Evolutionary conservation across 1,284 basidiomycete species (phyloP).

Genomic region (Cryptococcus floricola): DNA sequence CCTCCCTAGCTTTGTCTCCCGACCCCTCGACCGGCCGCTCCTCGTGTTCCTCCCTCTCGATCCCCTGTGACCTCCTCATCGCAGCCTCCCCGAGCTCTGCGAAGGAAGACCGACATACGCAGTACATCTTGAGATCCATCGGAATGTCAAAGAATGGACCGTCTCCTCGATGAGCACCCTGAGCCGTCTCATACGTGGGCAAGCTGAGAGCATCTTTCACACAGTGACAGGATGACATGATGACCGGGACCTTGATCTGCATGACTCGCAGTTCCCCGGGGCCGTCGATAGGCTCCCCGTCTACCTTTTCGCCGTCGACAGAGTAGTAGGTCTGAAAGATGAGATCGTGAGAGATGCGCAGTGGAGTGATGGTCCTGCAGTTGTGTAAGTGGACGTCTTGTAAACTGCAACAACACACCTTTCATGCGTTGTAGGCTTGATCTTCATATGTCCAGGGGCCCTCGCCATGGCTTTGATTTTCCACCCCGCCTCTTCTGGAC

Average conservation of each 20-base stretch:
- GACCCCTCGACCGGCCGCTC: background rate
- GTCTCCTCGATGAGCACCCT: slow-evolving; percentile 22
- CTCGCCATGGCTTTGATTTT: slow-evolving; percentile 35
- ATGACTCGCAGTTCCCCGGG: slow-evolving; percentile 44
- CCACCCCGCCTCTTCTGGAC: slow-evolving; percentile 19
- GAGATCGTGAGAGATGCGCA: slow-evolving; percentile 41
- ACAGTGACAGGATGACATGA: slow-evolving; percentile 40
- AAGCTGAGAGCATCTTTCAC: slow-evolving; percentile 32
- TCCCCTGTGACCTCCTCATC: slow-evolving; percentile 19
- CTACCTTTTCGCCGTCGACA: slow-evolving; percentile 34
- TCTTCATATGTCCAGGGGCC: slow-evolving; percentile 44
- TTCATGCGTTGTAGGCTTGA: slow-evolving; percentile 40
- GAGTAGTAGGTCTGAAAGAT: slow-evolving; percentile 46
- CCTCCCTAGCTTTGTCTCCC: background rate
- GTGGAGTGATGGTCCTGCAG: slow-evolving; percentile 42
- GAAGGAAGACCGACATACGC: slow-evolving; percentile 35
- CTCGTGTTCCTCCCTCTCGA: slow-evolving; percentile 19
- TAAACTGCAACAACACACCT: slow-evolving; percentile 28
- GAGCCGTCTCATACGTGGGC: slow-evolving; percentile 34
- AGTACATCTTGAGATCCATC: slow-evolving; percentile 12
- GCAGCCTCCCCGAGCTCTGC: slow-evolving; percentile 35
- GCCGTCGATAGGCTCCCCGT: slow-evolving; percentile 23
- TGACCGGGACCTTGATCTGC: slow-evolving; percentile 32
- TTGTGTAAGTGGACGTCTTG: slow-evolving; percentile 2
- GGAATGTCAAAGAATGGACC: slow-evolving; percentile 12